Base-by-base conservation (phyloP, 176 grass and related monocot genomes). In the Zoysia pacifica region DNA sequence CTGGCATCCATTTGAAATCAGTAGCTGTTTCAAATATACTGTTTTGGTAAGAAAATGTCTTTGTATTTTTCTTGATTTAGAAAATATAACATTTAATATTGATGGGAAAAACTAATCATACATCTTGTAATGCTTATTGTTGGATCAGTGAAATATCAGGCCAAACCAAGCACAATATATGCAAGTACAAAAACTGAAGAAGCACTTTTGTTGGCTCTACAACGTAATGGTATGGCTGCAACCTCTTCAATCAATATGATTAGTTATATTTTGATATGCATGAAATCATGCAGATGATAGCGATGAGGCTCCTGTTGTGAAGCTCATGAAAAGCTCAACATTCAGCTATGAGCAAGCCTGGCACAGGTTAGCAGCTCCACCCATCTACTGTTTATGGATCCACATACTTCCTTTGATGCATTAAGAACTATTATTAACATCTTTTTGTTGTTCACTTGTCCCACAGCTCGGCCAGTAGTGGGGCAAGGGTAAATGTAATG, bases 281-380 rank as follows among this genome's bases (percentile, higher is more conserved):
- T 75, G 75, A 69, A 79, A 74, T 82, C 76, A 52, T 78, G 49
- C 69, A 90, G 90, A 91, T 85, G 72, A 72, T 79, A 80, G 58
- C 62, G 84, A 62, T 77, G 86, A 92, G 75, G 74, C 65, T n/a
- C 81, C 77, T 81, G 73, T 82, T 58, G 91, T 97, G 86, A 97
- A 92, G 81, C 90, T 97, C 50, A 71, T 94, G 82, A 86, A 89
- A 82, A 97, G 94, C 87, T 97, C 94, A 79, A 90, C 76, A 78
- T 97, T 97, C 87, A 92, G 87, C 58, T 94, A 97, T 78, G 94
- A 97, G 80, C 94, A 97, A 90, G 91, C 94, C 59, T 97, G 91
- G 94, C 91, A 97, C 83, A 97, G 91, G 94, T 94, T 79, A 73
- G 76, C 46, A 77, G 51, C 12, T 67, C 28, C 28, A 28, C 28